Evolutionary conservation across 1,284 basidiomycete species (phyloP), one percentile per base, ranked within the genome.

Genomic region (Moniliella sp.): DNA sequence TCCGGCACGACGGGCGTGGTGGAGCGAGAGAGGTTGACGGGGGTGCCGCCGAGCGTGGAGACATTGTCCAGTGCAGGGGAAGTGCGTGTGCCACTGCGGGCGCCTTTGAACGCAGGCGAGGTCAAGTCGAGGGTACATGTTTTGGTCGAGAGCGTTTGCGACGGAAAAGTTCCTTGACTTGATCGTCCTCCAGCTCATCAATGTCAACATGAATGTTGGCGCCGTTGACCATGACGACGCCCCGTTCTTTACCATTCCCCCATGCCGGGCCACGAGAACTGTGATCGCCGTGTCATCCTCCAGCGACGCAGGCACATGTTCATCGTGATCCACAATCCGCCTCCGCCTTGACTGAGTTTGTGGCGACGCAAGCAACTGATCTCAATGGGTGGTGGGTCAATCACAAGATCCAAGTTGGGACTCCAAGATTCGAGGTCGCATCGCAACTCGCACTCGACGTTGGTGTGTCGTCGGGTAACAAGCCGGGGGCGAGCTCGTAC

Each of bases 261-360:
- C 28, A 73, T 21, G 8, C 16, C 77, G 79, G n/a, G 75, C 69
- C 8, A 79, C 69, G 4, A 93, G 74, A 1, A 61, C 64, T 15
- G 66, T 51, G 37, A 78, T 72, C 1, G 71, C 70, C 27, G 73
- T 64, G 4, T 86, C 66, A 28, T 78, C 73, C 15, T 74, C 74
- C 2, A 80, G 70, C 34, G 74, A 70, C 11, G 75, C 65, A 2
- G 75, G 71, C 40, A 84, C 78, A 48, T 97, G 88, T 15, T 76
- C 79, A 97, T 69, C 0, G 82, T 88, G 14, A 97, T 64, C 91
- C 91, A 99, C n/a, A 93, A 64, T 0, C 88, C 88, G 5, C 91
- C 86, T 2, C 86, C 88, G 25, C 76, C 75, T 7, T 71, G 67
- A 1, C 82, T 5, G 26, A 83, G 7, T n/a, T 76, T 71, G 61